Base-by-base conservation (phyloP, 352 stramenopile genomes). In the Phytophthora sansomeana region DNA sequence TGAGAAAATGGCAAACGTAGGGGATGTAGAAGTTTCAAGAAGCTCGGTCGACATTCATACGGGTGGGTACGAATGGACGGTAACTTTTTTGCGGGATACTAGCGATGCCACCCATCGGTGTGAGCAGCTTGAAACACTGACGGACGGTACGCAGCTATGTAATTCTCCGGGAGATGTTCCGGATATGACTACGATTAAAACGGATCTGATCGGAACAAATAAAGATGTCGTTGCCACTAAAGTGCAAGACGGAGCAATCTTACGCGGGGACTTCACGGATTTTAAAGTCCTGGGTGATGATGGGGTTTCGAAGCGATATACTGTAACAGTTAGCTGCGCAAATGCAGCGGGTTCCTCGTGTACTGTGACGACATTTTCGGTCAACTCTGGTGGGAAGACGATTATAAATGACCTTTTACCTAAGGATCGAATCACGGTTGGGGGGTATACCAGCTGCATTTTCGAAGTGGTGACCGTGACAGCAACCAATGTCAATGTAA, bases 131-230 rank as follows among this genome's bases (percentile, higher is more conserved):
- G 83, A 92, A 35, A 78, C 90, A 59, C 21, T 24, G 21, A 48
- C 58, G 0, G 67, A 53, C n/a, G 85, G 84, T 2, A 69, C 76
- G 6, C 69, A 75, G 13, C 69, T 96, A 1, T 99, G 96, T 67
- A 99, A 99, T 60, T 84, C 94, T 3, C 95, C 96, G 2, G 96
- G 96, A 24, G 78, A 99, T 72, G 83, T 99, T 0, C 95, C 93
- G 17, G 86, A 89, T 24, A 82, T 99, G 80, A 60, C 62, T 24
- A 70, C 78, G 10, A 33, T 62, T 16, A 57, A 7, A 1, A 55
- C 60, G 1, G 54, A 36, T 3, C 49, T 92, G 11, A 63, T 33
- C 1, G 87, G 85, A 14, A 71, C 75, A 0, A 82, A 58, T 13
- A 61, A 80, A 1, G 26, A 28, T 4, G 72, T 59, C 0, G 55